Evolutionary conservation across 148 eudicot genomes (phyloP), one percentile per base, ranked within the genome.

Genomic region (Camellia granthamiana): DNA sequence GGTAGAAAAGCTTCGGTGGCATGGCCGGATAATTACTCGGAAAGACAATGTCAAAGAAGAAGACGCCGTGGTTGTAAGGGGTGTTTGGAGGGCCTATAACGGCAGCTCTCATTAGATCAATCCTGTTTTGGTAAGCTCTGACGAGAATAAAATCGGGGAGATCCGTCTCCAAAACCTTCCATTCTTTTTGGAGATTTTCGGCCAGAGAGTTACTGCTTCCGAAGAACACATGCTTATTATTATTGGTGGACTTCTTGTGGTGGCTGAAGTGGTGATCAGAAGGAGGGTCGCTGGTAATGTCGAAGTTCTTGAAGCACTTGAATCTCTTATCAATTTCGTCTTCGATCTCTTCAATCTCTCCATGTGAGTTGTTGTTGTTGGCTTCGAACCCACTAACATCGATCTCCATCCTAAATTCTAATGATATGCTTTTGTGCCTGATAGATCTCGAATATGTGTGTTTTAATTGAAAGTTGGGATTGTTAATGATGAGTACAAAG

Each of bases 21-120:
- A 52, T 21, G 3, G 66, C 52, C 21, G 97, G 93, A 74, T 94
- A 92, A 52, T 87, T 83, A 0, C 81, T 14, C 2, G 93, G 97
- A 49, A 92, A 83, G n/a, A 44, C 15, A n/a, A 94, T 59, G 82
- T 92, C 94, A 59, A 92, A 92, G 78, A 92, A 92, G 87, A 94
- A 92, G 15, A 94, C 87, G 2, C 89, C 88, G 4, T 88, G 89
- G 74, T 88, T 88, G 75, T 94, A 92, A 1, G 98, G 97, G 0
- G 97, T 94, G 0, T 89, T 93, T 0, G 81, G 56, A 41, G 91
- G 83, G 19, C 97, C 98, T 10, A 85, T 73, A 12, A 92, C 85
- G 16, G 88, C 93, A 4, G 97, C 97, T 71, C 92, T 86, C 21
- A 94, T 82, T 47, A 94, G 87, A 68, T 91, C 90, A 3, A 88